Evolutionary conservation across 73 alveolate species (phyloP), one percentile per base, ranked within the genome.

Genomic region (Paramecium bursaria): DNA sequence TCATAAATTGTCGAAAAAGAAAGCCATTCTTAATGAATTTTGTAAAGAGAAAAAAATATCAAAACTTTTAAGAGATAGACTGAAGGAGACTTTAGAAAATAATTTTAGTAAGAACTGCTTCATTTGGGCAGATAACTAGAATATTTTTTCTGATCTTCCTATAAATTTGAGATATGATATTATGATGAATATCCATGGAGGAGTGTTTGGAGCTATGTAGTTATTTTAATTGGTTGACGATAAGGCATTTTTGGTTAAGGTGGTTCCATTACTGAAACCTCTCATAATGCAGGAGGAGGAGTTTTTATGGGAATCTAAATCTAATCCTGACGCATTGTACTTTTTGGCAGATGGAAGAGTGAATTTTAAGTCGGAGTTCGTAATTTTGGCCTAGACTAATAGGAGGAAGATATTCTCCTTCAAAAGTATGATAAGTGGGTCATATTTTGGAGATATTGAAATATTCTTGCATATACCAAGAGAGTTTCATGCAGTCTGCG

Each of bases 401-500:
- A 19, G 79, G 31, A 11, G 6, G 19, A 87, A 85, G 44, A 25
- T 3, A 35, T 74, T 49, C 23, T 46, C 73, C 13, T 74, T 47
- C 55, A 93, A 42, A 76, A 55, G 53, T 87, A 88, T 85, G 95
- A 85, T 30, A 88, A 86, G 74, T 35, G 96, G 98, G 15, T 75
- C 94, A 13, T 93, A 93, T 75, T 93, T 91, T 55, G 98, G 98
- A 10, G 98, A 93, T 49, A 42, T 86, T 3, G 97, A 92, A 46
- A 74, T 92, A 19, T 54, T 85, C 44, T 46, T 42, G 10, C 90
- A 74, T 48, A 75, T 54, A 5, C 75, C 87, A 1, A 74, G 91
- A 74, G 61, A 47, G 35, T 33, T 75, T 74, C 13, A 74, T n/a
- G 88, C 88, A n/a, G 14, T 46, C 75, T 42, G 73, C 17, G 86